Conservation (phyloP, 495 filamentous ascomycete species). For the Amorphotheca resinae region DNA sequence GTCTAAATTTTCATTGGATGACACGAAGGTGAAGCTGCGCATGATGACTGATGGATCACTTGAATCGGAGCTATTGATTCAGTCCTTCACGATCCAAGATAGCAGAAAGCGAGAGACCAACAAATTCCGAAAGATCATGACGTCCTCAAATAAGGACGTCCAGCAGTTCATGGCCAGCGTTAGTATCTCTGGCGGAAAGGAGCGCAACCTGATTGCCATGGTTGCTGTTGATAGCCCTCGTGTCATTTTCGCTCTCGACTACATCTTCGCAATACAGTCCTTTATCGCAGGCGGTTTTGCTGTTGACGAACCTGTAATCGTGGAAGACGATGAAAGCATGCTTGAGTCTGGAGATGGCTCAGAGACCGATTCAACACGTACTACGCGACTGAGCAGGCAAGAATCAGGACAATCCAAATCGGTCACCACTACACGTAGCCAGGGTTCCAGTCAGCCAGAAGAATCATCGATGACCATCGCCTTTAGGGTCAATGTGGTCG, state of each 20-base stretch:
- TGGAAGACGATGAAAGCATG: conserved; percentile 40
- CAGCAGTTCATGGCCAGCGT: conserved; percentile 98
- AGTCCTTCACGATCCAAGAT: conserved; percentile 90
- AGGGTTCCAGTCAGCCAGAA: conserved; percentile 17
- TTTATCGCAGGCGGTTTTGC: conserved; percentile 62
- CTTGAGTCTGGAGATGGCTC: conserved; percentile 47
- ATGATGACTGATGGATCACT: conserved; percentile 88
- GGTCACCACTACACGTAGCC: conserved; percentile 3
- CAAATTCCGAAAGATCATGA: conserved; percentile 97
- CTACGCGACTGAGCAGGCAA: conserved; percentile 2
- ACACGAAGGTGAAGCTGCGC: conserved; percentile 82
- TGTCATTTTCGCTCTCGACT: conserved; percentile 89
- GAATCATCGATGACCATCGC: conserved; percentile 57
- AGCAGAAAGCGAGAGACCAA: conserved; percentile 76
- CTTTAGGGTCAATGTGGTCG: conserved; percentile 85
- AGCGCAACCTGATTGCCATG: conserved; percentile 77
- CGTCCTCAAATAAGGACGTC: conserved; percentile 81
- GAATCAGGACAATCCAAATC: conserved; percentile 1
- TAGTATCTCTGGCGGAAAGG: conserved; percentile 76
- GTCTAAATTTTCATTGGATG: conserved; percentile 85
- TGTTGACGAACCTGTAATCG: conserved; percentile 43
- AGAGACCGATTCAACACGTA: conserved; percentile 38
- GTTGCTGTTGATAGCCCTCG: conserved; percentile 93
- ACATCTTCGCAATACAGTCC: conserved; percentile 76
- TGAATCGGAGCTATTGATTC: conserved; percentile 85